phyloP scores from a whole-genome alignment of 495 filamentous ascomycete genomes.

The Penicillium atrosanguineum region DNA sequence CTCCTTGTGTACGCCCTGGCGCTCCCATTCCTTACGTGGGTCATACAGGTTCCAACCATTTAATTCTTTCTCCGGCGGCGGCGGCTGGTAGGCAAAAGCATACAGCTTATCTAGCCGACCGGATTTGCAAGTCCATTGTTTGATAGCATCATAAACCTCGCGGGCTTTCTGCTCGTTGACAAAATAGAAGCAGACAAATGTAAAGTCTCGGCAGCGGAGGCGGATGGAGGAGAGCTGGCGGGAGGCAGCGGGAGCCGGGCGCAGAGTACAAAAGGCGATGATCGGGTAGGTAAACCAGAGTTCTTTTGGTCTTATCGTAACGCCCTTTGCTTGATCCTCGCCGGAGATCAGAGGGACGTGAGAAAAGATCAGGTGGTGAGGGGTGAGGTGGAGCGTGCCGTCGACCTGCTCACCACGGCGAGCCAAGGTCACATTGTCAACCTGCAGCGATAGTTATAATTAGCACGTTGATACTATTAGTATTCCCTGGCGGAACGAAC shows the following conservation, averaged over 20 bases:
- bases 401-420: conserved; percentile 58
- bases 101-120: conserved; percentile 87
- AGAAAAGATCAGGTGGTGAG: conserved; percentile 65
- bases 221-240: conserved; percentile 79
- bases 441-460: conserved; percentile 27
- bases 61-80: conserved; percentile 67
- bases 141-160: conserved; percentile 89
- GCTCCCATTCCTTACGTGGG: conserved; percentile 71
- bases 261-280: conserved; percentile 70
- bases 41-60: conserved; percentile 91
- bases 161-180: conserved; percentile 66
- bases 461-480: neutral
- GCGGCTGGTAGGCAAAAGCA: conserved; percentile 81
- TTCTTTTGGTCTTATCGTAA: conserved; percentile 58
- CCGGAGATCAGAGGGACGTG: conserved; percentile 41
- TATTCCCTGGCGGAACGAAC: conserved; percentile 21
- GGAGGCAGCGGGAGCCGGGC: conserved; percentile 67
- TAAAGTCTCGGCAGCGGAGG: conserved; percentile 88
- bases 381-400: conserved; percentile 62
- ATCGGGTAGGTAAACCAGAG: conserved; percentile 94
- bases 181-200: conserved; percentile 89
- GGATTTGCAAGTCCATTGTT: conserved; percentile 74
- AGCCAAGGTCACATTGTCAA: conserved; percentile 63
- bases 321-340: conserved; percentile 32
- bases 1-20: conserved; percentile 79